Conservation (phyloP, 768 basidiomycete species). For the Calocera viscosa region DNA sequence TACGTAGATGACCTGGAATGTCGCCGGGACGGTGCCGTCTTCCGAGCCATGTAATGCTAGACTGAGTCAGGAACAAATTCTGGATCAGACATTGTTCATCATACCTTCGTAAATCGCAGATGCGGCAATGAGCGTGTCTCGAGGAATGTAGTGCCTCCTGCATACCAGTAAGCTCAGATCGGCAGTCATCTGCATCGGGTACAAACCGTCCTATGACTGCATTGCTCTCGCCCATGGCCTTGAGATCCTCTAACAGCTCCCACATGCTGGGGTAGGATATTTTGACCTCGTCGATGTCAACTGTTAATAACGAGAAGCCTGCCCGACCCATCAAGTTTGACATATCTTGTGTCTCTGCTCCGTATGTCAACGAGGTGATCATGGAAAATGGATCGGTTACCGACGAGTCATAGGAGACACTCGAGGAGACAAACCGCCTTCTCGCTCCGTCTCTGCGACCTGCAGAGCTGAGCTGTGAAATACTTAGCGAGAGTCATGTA, state of each 20-base stretch:
- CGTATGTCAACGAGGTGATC: not conserved
- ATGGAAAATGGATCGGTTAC: slow-evolving; percentile 15
- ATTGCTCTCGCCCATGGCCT: slow-evolving; percentile 93
- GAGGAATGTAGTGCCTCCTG: slow-evolving; percentile 55
- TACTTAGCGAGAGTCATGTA: slow-evolving; percentile 7
- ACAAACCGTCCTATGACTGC: slow-evolving; percentile 71
- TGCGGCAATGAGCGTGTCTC: slow-evolving; percentile 82
- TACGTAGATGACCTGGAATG: slow-evolving; percentile 92
- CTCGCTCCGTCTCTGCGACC: slow-evolving; percentile 82
- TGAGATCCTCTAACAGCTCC: slow-evolving; percentile 88
- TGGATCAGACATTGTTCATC: slow-evolving; percentile 11
- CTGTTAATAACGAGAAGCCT: slow-evolving; percentile 85
- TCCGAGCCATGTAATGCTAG: slow-evolving; percentile 73
- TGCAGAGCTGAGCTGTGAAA: slow-evolving; percentile 69
- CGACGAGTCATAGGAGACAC: slow-evolving; percentile 94
- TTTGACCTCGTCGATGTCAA: slow-evolving; percentile 87
- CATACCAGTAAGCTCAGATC: not conserved
- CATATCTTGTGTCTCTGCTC: slow-evolving; percentile 74
- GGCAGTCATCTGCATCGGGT: not conserved
- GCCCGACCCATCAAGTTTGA: slow-evolving; percentile 86
- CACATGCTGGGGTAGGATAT: slow-evolving; percentile 90
- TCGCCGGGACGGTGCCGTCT: slow-evolving; percentile 80
- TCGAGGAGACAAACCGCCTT: slow-evolving; percentile 93
- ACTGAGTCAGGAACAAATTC: not conserved
- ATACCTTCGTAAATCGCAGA: slow-evolving; percentile 86